These are phyloP conservation scores for Ceratobasidium sp. DNA, from an alignment of 1,284 basidiomycete genomes.

Conservation along the genomic window DNA sequence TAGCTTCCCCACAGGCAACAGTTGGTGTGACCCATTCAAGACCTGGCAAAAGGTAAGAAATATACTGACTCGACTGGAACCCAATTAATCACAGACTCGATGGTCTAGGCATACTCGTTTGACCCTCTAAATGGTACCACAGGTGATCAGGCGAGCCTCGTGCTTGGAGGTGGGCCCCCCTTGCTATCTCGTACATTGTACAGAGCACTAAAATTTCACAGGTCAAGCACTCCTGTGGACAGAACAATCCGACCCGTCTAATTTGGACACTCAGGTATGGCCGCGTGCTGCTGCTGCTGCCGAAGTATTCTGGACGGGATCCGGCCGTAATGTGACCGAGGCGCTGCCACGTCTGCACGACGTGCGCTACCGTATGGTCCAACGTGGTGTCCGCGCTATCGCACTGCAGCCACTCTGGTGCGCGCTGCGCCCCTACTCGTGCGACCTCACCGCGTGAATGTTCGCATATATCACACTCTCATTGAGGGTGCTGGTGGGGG, in stretches of 20 bases:
- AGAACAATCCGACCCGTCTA: constrained; percentile 73
- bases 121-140: constrained; percentile 70
- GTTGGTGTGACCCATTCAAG: constrained; percentile 78
- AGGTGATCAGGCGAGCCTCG: constrained; percentile 57
- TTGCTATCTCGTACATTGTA: not conserved
- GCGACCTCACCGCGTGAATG: constrained; percentile 54
- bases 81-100: constrained; percentile 39
- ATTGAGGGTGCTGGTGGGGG: constrained; percentile 57
- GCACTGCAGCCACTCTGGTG: constrained; percentile 83
- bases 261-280: constrained; percentile 77
- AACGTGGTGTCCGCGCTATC: constrained; percentile 70
- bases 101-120: constrained; percentile 67
- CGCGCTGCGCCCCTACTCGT: constrained; percentile 70
- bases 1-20: constrained; percentile 58
- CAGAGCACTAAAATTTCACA: not conserved
- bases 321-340: constrained; percentile 58
- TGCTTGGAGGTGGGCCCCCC: constrained; percentile 66
- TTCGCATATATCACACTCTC: constrained; percentile 22
- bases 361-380: constrained; percentile 69
- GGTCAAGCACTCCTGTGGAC: constrained; percentile 74
- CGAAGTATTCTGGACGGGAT: constrained; percentile 83
- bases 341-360: constrained; percentile 83
- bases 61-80: not conserved
- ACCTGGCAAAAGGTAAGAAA: constrained; percentile 68
- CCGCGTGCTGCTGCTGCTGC: constrained; percentile 79